A percentile compares a stretch with the other conserved stretches of the same genome.
Conservation (phyloP, 2,329 filamentous ascomycete species). For the Colletotrichum sp. region DNA sequence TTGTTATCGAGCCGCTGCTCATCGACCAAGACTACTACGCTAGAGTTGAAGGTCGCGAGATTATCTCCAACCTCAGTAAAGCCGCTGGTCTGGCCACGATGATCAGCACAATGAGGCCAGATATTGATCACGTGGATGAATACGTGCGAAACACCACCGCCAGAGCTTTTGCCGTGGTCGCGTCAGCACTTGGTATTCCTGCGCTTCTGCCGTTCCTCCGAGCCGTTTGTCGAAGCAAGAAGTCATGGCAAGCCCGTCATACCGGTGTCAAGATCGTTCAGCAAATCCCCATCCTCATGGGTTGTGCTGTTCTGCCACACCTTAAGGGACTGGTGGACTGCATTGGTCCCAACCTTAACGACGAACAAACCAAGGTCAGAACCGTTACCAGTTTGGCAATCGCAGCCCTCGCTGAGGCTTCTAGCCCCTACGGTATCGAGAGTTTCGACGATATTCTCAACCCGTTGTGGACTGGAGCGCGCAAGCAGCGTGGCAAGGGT, state of each 20-base stretch:
- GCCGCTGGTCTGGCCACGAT: constrained; percentile 96
- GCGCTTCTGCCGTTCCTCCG: constrained; percentile 93
- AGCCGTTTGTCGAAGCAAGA: constrained; percentile 96
- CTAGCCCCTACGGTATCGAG: constrained; percentile 98
- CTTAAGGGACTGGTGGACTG: constrained; percentile 96
- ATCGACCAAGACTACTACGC: constrained; percentile 99
- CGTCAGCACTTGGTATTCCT: constrained; percentile 93
- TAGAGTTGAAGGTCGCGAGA: constrained; percentile 95
- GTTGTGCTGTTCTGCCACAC: constrained; percentile 93
- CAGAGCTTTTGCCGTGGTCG: constrained; percentile 94
- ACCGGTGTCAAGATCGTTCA: constrained; percentile 99
- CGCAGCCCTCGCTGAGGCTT: constrained; percentile 92
- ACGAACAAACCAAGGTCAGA: constrained; percentile 96
- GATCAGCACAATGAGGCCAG: constrained; percentile 99
- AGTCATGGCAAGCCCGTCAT: constrained; percentile 97
- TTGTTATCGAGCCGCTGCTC: constrained; percentile 97
- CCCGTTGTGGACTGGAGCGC: constrained; percentile 93
- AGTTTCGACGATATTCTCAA: constrained; percentile 98
- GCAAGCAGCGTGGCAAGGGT: constrained; percentile 96
- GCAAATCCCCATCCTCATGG: constrained; percentile 98
- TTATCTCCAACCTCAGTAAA: constrained; percentile 97
- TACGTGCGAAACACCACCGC: constrained; percentile 98
- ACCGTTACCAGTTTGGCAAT: constrained; percentile 96
- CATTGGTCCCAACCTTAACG: constrained; percentile 93
- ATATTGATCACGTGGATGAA: constrained; percentile 98